Evolutionary conservation across 768 basidiomycete genomes (phyloP), one percentile per base, ranked within the genome.

Genomic region (Tricholoma saponaceum): DNA sequence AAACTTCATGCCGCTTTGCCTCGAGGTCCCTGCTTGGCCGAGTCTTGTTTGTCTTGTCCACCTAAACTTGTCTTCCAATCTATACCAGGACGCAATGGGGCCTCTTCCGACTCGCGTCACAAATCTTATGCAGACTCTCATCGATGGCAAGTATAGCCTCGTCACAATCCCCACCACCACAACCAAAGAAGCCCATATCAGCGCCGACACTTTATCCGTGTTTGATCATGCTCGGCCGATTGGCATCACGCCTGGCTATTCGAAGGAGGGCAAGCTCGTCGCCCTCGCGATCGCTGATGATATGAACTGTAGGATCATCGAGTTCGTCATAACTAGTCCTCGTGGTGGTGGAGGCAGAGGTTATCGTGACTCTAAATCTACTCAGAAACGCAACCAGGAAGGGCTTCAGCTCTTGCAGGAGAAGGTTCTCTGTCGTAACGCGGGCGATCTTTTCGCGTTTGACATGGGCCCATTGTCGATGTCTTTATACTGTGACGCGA

Each of bases 221-320:
- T 77, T 78, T 54, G 63, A 72, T 51, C 71, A 77, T 49, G 44
- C 71, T 18, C 65, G 64, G 14, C 75, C 78, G 12, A 67, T 85
- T 58, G 84, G 83, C 1, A 67, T 84, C 26, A 78, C 84, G 5
- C 77, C 81, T 4, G 80, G 79, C 1, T 83, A 81, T 62, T 72
- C 76, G 1, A 59, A 69, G 18, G 59, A 66, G 9, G 81, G 82
- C 1, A 61, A 64, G 16, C 70, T 86, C 35, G 61, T 74, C 43
- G 76, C 76, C 0, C 72, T 86, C 22, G 80, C 81, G 6, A 71
- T 85, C 55, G 69, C 76, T 9, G 73, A 78, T 50, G 69, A 70
- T 28, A 60, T 64, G 14, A 66, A 69, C 39, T 76, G 75, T 50
- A 62, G 66, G 3, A 70, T 79, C 54, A 55, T 77, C 54, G 72